These are phyloP conservation scores for Aegilops speltoides DNA, from an alignment of 176 grass and related monocot species.

Conservation along the genomic window DNA sequence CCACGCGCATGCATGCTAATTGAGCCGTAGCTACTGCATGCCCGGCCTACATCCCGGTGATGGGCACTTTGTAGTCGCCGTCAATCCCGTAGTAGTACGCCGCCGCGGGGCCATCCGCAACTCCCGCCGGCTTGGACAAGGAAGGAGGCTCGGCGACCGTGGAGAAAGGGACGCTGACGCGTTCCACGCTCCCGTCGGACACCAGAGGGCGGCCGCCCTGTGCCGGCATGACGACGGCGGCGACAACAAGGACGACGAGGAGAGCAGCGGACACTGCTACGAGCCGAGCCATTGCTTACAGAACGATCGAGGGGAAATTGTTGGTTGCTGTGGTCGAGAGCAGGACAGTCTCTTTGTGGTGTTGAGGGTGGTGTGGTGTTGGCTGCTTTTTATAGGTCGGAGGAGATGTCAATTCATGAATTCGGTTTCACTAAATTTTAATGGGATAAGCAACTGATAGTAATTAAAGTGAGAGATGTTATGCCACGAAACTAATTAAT, in stretches of 20 bases:
- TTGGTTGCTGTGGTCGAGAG: not conserved
- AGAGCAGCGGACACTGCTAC: not conserved
- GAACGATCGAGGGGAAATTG: not conserved
- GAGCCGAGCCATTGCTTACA: not conserved
- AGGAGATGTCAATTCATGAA: not conserved
- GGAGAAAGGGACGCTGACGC: not conserved
- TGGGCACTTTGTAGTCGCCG: not conserved
- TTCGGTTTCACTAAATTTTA: not conserved
- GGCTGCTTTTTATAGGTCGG: not conserved
- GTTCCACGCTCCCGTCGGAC: not conserved
- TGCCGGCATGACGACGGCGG: not conserved
- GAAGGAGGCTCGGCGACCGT: not conserved
- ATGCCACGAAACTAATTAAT: not conserved
- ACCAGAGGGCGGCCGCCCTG: not conserved
- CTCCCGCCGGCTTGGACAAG: not conserved
- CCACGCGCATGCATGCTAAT: not conserved
- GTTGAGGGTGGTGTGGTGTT: not conserved
- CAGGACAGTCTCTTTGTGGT: not conserved
- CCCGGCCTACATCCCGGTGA: not conserved
- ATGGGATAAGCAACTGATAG: not conserved
- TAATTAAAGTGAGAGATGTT: not conserved
- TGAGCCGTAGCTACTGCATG: not conserved
- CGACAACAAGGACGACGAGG: not conserved
- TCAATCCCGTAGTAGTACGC: not conserved
- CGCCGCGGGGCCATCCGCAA: not conserved